Evolutionary conservation across 108 stramenopile species (phyloP).

Genomic region (Nitzschia palea): DNA sequence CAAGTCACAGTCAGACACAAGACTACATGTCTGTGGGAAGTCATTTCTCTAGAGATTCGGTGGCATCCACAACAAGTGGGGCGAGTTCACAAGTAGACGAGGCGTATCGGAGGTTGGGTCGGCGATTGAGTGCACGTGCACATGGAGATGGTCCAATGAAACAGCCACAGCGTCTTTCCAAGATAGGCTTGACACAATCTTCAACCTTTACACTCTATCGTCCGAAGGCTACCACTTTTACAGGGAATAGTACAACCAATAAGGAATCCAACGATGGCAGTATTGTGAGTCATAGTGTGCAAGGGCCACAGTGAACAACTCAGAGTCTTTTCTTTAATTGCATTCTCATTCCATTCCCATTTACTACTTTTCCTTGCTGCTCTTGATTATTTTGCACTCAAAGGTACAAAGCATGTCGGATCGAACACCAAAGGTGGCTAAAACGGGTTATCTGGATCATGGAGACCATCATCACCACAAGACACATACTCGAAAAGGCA

Average conservation of each 20-base stretch:
- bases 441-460: constrained; percentile 50
- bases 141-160: constrained; percentile 18
- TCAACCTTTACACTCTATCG: constrained; percentile 8
- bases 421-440: constrained; percentile 52
- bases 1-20: not conserved
- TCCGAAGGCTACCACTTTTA: not conserved
- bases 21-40: constrained; percentile 11
- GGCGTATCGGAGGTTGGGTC: constrained; percentile 44
- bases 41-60: not conserved
- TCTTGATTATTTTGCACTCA: too few relatives aligned
- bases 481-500: constrained; percentile 18
- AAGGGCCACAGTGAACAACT: too few relatives aligned
- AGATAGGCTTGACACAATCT: not conserved
- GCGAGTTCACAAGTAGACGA: constrained; percentile 26
- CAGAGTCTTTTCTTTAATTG: too few relatives aligned
- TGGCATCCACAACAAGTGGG: not conserved
- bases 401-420: too few relatives aligned
- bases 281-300: not conserved
- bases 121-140: constrained; percentile 32
- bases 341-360: too few relatives aligned
- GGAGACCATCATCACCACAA: constrained; percentile 39
- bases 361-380: too few relatives aligned
- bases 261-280: not conserved
- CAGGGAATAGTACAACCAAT: not conserved
- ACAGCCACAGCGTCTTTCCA: not conserved